Base-by-base conservation (phyloP, 1,139 yeast species). In the Candida sojae region DNA sequence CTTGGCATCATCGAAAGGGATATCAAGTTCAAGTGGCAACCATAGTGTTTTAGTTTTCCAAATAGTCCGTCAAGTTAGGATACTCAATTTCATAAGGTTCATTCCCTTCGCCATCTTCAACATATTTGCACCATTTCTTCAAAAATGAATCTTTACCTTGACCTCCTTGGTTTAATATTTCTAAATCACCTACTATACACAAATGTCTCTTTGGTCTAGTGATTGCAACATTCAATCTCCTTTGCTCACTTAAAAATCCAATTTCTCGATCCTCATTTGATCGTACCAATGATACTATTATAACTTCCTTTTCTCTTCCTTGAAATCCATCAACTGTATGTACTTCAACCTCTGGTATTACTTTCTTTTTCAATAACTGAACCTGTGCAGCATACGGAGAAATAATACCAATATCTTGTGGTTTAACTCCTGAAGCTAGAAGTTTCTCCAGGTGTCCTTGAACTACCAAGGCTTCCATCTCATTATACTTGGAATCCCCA, bases 301-400 rank as follows among this genome's bases (percentile, higher is more conserved):
- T 91, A 0, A 93, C 88, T 39, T 93, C 87, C 41, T 90, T 83
- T 59, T 90, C 97, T 45, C 93, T 66, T 4, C 76, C 77, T 32
- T 86, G 85, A 53, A 76, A 77, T 5, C 77, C 74, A 43, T 78
- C 83, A 12, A 76, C 76, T 0, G 80, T 74, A 6, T 78, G 68
- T 2, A 75, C 65, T 53, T 76, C 81, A 3, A 75, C 59, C 10
- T 50, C 56, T 9, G 49, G 51, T 4, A 38, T 53, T 48, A 38
- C 54, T 31, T 47, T 54, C 46, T 73, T 77, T 50, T 83, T 83
- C 31, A 92, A 57, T 13, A 79, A 58, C 0, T 86, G 67, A 0
- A 90, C 96, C 63, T 92, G 98, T 0, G 96, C 96, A 57, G 82
- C 85, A 63, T 92, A 92, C 0, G 97, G 97, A 0, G 97, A 83